phyloP scores from a whole-genome alignment of 805 yeast species.

The Lachancea nothofagi region DNA sequence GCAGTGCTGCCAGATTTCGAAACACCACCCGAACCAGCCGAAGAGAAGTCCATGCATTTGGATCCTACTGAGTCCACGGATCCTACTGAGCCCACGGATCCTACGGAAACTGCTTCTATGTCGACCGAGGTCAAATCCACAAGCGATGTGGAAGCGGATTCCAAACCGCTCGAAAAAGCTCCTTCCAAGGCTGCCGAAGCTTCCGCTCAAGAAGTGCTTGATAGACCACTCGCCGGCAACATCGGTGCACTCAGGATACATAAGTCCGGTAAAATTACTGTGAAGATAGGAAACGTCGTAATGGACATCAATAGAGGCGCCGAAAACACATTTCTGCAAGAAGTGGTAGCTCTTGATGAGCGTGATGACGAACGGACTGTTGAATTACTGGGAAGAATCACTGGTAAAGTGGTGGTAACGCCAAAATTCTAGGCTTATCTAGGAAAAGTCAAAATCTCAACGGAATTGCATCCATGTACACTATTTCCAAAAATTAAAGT shows the following conservation, averaged over 20 bases:
- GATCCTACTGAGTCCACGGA: slow-evolving; percentile 2
- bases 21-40: slow-evolving; percentile 9
- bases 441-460: background rate
- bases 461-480: slow-evolving; percentile 1
- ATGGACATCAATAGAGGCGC: slow-evolving; percentile 72
- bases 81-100: slow-evolving; percentile 1
- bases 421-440: slow-evolving; percentile 38
- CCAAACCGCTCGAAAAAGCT: slow-evolving; percentile 11
- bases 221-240: slow-evolving; percentile 40
- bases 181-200: slow-evolving; percentile 5
- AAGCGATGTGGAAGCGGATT: slow-evolving; percentile 13
- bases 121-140: slow-evolving; percentile 5
- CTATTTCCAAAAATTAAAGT: no score
- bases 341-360: slow-evolving; percentile 52
- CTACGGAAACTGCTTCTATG: slow-evolving; percentile 1
- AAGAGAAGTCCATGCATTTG: background rate
- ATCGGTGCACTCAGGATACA: slow-evolving; percentile 74
- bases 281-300: slow-evolving; percentile 63
- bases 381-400: slow-evolving; percentile 48
- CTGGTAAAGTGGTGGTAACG: slow-evolving; percentile 52
- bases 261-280: slow-evolving; percentile 74
- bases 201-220: slow-evolving; percentile 7
- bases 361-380: slow-evolving; percentile 39
- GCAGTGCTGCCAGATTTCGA: slow-evolving; percentile 34
- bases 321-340: slow-evolving; percentile 64